Evolutionary conservation across 2,329 filamentous ascomycete genomes (phyloP).

Genomic region (Alternaria sp.): DNA sequence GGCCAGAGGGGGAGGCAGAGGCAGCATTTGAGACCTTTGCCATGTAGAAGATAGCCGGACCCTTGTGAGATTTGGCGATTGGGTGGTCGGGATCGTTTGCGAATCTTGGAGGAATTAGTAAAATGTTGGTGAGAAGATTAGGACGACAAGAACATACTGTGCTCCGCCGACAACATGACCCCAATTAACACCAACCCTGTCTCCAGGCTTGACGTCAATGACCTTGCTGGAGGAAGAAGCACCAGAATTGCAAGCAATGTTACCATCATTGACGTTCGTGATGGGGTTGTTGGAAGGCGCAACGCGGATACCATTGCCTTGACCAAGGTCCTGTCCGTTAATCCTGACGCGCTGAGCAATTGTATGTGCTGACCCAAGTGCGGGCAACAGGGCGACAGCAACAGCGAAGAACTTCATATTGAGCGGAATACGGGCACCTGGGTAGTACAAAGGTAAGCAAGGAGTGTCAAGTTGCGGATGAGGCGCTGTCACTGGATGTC

Average conservation of each 20-base stretch:
- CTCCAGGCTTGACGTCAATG: constrained; percentile 61
- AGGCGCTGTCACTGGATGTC: background rate
- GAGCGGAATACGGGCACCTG: background rate
- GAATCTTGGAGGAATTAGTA: constrained; percentile 28
- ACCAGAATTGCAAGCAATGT: constrained; percentile 60
- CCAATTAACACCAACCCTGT: constrained; percentile 62
- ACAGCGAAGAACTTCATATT: constrained; percentile 43
- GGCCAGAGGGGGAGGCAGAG: constrained; percentile 47
- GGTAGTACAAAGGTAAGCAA: background rate
- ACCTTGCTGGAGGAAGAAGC: constrained; percentile 50
- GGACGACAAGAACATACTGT: constrained; percentile 41
- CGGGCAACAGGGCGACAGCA: constrained; percentile 40
- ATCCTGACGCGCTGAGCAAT: constrained; percentile 58
- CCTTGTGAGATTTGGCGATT: constrained; percentile 60
- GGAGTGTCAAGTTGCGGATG: constrained; percentile 8
- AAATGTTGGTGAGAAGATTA: background rate
- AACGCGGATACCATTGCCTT: constrained; percentile 61
- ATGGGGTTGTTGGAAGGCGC: constrained; percentile 62
- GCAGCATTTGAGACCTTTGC: constrained; percentile 55
- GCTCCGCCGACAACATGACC: constrained; percentile 65
- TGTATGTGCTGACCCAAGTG: constrained; percentile 51
- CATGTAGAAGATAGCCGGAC: constrained; percentile 52
- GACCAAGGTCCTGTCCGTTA: constrained; percentile 56
- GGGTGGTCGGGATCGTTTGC: constrained; percentile 57
- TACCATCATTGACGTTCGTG: constrained; percentile 57